Evolutionary conservation across 2,329 filamentous ascomycete genomes (phyloP).

Genomic region (Beauveria scarabaeidicola): DNA sequence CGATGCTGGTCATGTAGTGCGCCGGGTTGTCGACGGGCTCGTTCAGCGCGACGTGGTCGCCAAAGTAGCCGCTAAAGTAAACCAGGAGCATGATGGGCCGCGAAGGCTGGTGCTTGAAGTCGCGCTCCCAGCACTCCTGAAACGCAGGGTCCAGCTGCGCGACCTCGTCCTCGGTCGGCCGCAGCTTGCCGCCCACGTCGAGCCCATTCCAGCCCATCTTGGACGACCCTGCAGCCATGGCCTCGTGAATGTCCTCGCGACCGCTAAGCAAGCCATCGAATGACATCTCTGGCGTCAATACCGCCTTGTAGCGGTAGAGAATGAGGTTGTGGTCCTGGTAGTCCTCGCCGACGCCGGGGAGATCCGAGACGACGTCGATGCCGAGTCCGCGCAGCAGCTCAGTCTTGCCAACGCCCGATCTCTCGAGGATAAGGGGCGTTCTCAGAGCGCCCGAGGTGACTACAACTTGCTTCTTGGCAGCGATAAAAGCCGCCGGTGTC

Average conservation of each 20-base stretch:
- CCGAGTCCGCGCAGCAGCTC: slow-evolving; percentile 33
- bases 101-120: slow-evolving; percentile 30
- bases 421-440: slow-evolving; percentile 45
- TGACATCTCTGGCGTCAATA: slow-evolving; percentile 36
- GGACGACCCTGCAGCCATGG: slow-evolving; percentile 18
- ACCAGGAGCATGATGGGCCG: slow-evolving; percentile 19
- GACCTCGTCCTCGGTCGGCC: slow-evolving; percentile 44
- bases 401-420: slow-evolving; percentile 47
- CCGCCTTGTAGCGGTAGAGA: slow-evolving; percentile 41
- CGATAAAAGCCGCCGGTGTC: slow-evolving; percentile 22
- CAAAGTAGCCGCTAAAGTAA: slow-evolving; percentile 18
- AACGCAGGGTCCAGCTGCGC: slow-evolving; percentile 41
- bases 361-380: slow-evolving; percentile 39
- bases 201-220: slow-evolving; percentile 47
- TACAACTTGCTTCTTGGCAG: slow-evolving; percentile 46
- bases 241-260: slow-evolving; percentile 15
- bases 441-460: slow-evolving; percentile 38
- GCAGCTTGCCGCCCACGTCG: slow-evolving; percentile 44
- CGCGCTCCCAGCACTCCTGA: slow-evolving; percentile 39
- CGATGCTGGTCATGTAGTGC: slow-evolving; percentile 43
- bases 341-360: slow-evolving; percentile 39
- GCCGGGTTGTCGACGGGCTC: slow-evolving; percentile 24
- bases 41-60: slow-evolving; percentile 17
- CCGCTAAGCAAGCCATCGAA: slow-evolving; percentile 21
- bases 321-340: slow-evolving; percentile 40